Base-by-base conservation (phyloP, 148 eudicot genomes). In the Amaranthus hypochondriacus region DNA sequence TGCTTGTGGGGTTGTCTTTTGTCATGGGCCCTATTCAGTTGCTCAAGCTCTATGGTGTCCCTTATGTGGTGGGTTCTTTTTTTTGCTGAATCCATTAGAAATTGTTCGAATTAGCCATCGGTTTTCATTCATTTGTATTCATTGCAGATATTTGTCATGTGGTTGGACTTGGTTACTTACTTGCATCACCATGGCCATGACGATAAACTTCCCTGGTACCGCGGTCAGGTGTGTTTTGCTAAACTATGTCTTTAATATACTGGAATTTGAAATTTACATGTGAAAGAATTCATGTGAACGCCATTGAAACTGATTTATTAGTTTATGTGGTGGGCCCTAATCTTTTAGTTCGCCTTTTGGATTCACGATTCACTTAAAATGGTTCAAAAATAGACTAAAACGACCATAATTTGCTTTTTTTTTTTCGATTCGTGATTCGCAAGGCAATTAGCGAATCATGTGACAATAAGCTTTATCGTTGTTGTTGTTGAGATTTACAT, bases 141-240 rank as follows among this genome's bases (percentile, higher is more conserved):
- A 43, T 70, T 77, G 61, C 84, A 90, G 96, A 80, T 83, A 9
- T 88, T 88, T 76, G 90, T 90, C 7, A 85, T 86, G 92, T 90
- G 96, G 96, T 82, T 90, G 82, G 96, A 90, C 75, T 68, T 90
- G 73, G 96, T 90, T 51, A 90, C 96, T 71, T 90, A 90, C 84
- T 81, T 90, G 81, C 96, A 90, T 78, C 96, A 90, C 83, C 96
- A 90, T 76, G 96, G 96, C 9, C 90, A 88, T 66, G 92, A 90
- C 2, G 90, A 88, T 9, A 90, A 90, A 73, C 92, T 90, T 55
- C 96, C 96, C 69, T 90, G 96, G 96, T 90, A 90, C 80, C 89
- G 96, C 9, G 92, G 96, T 60, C 76, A 88, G 96, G 96, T 90
- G 82, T 68, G 57, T 58, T 44, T 5, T 0, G 48, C 52, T 52